Conservation (phyloP, 768 basidiomycete species). For the Tulasnella sp. region DNA sequence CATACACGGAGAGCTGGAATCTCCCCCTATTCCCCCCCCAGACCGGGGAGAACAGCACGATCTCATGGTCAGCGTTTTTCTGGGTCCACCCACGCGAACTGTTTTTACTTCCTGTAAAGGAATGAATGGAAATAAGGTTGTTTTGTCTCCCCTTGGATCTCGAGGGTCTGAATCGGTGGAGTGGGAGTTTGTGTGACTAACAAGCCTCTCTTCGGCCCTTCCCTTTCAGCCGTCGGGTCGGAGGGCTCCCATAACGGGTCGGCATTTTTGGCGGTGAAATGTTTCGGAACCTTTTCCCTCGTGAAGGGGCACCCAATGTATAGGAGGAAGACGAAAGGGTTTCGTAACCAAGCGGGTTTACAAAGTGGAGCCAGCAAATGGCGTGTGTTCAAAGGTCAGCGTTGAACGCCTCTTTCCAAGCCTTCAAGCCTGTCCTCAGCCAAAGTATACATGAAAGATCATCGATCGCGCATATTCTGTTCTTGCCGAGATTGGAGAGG, state of each 20-base stretch:
- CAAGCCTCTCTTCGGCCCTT: background rate
- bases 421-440: background rate
- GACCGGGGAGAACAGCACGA: background rate
- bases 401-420: background rate
- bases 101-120: background rate
- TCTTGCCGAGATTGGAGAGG: background rate
- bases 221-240: background rate
- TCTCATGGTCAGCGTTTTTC: background rate
- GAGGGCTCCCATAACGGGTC: background rate
- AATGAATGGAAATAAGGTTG: conserved; percentile 3
- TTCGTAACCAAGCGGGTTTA: background rate
- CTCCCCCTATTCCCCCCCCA: too few species aligned
- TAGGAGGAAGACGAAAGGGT: background rate
- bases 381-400: background rate
- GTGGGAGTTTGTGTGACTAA: background rate
- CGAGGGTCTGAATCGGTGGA: background rate
- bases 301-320: background rate
- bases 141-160: background rate
- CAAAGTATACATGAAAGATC: too few species aligned
- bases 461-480: too few species aligned
- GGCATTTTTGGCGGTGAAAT: background rate
- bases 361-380: background rate
- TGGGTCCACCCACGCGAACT: background rate
- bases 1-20: too few species aligned
- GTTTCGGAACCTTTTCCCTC: background rate